Percentiles rank a stretch among this genome's conserved stretches.
These are phyloP conservation scores for Globisporangium paroecandrum DNA, from an alignment of 352 stramenopile species.

Conservation along the genomic window DNA sequence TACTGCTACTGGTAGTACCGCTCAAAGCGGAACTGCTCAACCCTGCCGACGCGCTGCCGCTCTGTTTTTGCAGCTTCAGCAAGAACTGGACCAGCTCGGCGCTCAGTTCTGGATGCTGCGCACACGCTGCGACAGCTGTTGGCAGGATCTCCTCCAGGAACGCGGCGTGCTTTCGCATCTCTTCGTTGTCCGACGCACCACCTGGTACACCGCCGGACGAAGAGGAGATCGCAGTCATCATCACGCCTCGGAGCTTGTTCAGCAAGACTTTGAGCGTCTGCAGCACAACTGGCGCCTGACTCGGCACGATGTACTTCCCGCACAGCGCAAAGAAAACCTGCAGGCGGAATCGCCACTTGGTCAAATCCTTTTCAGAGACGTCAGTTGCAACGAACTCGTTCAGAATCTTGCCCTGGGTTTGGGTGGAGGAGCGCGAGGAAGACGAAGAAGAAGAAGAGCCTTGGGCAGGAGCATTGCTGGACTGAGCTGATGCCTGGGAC, in stretches of 20 bases:
- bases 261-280: constrained; percentile 54
- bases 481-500: neutral
- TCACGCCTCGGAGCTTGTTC: constrained; percentile 44
- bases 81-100: constrained; percentile 65
- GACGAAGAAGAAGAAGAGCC: constrained; percentile 14
- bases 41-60: constrained; percentile 21
- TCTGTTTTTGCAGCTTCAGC: constrained; percentile 60
- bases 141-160: constrained; percentile 45
- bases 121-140: constrained; percentile 46
- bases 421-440: constrained; percentile 16
- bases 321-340: constrained; percentile 53
- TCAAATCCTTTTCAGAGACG: constrained; percentile 43
- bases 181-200: constrained; percentile 10
- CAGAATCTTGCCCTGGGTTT: constrained; percentile 31
- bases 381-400: constrained; percentile 49
- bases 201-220: neutral
- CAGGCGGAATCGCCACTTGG: constrained; percentile 54
- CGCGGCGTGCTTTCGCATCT: constrained; percentile 21
- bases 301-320: constrained; percentile 31
- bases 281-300: constrained; percentile 38
- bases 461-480: neutral
- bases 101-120: constrained; percentile 46
- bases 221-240: constrained; percentile 16
- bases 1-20: constrained; percentile 4
- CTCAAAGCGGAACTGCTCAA: neutral